Base-by-base conservation (phyloP, 345 rosid species). In the Boechera retrofracta region DNA sequence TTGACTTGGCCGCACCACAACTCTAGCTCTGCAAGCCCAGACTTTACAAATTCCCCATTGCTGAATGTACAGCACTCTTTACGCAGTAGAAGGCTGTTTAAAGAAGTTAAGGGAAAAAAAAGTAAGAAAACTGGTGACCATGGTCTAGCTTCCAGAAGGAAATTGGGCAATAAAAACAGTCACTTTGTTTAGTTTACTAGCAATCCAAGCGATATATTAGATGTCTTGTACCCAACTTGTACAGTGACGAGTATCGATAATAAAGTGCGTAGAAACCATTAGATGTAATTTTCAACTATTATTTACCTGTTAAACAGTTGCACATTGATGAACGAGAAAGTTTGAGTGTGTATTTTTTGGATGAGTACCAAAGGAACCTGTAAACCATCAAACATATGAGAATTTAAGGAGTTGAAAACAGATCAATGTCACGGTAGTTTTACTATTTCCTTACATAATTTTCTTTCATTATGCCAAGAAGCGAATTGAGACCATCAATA, bases 11-110 rank as follows among this genome's bases (percentile, higher is more conserved):
- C 86, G 58, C 96, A 93, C 99, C 99, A 96, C 33, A 88, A 85
- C 94, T 96, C 98, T 67, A 96, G 84, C 86, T 93, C 98, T 48
- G 99, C 99, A 80, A 96, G 86, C 56, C 99, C 99, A 66, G 99
- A 41, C 82, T 96, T 96, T 35, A 96, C 97, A 77, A 85, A 91
- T 82, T 95, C 99, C 45, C 99, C 98, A 41, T 96, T 96, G 85
- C 98, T 96, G 74, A 96, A 96, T 77, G 98, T 93, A 85, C 99
- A 96, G 16, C 99, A 96, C 84, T 96, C 99, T 29, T 97, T 96
- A 32, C 97, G 97, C 61, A 96, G 83, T 64, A 96, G 99, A 72
- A 96, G 93, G 81, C 98, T 92, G 82, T 88, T 81, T 63, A 11
- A 81, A 53, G 70, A 64, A 66, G 26, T 55, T 24, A 64, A 62